Evolutionary conservation across 306 rosid species (phyloP), one percentile per base, ranked within the genome.

Genomic region (Astragalus membranaceus): DNA sequence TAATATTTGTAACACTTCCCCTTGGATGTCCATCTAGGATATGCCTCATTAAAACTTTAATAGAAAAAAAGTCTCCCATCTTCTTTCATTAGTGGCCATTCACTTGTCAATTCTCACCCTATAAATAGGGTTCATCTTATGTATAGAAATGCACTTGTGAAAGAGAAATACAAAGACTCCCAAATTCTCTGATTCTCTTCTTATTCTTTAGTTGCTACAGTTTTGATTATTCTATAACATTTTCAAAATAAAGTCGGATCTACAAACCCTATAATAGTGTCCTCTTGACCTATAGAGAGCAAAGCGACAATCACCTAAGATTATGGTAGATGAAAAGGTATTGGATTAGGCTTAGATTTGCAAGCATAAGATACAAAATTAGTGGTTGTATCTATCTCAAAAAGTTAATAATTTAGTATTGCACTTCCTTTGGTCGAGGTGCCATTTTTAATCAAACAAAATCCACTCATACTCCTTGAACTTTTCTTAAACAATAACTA

Each of bases 401-500:
- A 42, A 61, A 61, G 15, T 49, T 65, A 59, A 55, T 44, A 16
- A 44, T 52, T 44, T 43, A 42, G 10, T 42, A 44, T 46, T n/a
- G 72, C 13, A 7, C n/a, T 33, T 14, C n/a, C 71, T 73, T 72
- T 42, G 12, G 16, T 57, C 51, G 50, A 5, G 32, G 29, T 59
- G 7, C 41, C n/a, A 70, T 48, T 64, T 56, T 42, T 68, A 17
- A 69, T 70, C 30, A 55, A 35, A 70, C 65, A 39, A 39, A 73
- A 15, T 64, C 33, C 52, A 51, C 20, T 51, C 5, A 10, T 48
- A 65, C 33, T 57, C n/a, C 10, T 54, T 55, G 2, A 64, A n/a
- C 52, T 36, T 69, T 73, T 74, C 43, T 33, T 64, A 63, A 30
- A 23, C 8, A 79, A 44, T 17, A 59, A 68, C 63, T 48, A 43